Conservation (phyloP, 129 eudicot species). For the Flaveria ramosissima region DNA sequence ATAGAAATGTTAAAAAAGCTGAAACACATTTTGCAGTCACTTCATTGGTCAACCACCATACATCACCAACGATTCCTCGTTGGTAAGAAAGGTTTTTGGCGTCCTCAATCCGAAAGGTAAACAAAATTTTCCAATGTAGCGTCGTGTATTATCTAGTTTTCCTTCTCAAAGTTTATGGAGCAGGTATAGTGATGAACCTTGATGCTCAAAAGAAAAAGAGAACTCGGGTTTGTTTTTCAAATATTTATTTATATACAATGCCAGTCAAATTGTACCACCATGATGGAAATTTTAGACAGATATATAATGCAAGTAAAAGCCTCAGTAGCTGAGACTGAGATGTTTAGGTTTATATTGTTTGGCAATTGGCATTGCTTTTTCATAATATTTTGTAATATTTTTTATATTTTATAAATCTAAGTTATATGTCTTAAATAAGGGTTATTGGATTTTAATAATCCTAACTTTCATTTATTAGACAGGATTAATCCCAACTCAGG, state of each 20-base stretch:
- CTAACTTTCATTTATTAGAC: too few relatives aligned
- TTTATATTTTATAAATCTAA: not conserved
- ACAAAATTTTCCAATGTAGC: conserved; percentile 3
- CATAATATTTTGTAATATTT: not conserved
- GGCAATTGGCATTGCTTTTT: conserved; percentile 3
- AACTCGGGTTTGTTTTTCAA: not conserved
- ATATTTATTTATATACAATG: conserved; percentile 11
- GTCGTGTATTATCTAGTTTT: conserved; percentile 25
- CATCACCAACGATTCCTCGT: conserved; percentile 66
- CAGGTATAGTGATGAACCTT: conserved; percentile 18
- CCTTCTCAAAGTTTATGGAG: conserved; percentile 21
- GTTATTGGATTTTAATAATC: too few relatives aligned
- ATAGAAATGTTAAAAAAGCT: conserved; percentile 47
- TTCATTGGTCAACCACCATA: conserved; percentile 61
- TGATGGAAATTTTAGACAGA: not conserved
- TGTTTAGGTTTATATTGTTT: not conserved
- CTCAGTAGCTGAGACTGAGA: not conserved
- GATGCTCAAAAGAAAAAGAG: conserved; percentile 25
- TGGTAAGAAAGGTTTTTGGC: conserved; percentile 77
- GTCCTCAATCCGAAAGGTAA: conserved; percentile 45
- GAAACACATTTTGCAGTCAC: conserved; percentile 51
- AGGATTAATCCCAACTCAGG: too few relatives aligned
- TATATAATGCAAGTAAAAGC: conserved; percentile 9
- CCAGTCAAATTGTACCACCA: conserved; percentile 10
- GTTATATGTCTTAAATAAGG: not conserved